phyloP scores from a whole-genome alignment of 176 grass and related monocot species.

The Elymus sibiricus region DNA sequence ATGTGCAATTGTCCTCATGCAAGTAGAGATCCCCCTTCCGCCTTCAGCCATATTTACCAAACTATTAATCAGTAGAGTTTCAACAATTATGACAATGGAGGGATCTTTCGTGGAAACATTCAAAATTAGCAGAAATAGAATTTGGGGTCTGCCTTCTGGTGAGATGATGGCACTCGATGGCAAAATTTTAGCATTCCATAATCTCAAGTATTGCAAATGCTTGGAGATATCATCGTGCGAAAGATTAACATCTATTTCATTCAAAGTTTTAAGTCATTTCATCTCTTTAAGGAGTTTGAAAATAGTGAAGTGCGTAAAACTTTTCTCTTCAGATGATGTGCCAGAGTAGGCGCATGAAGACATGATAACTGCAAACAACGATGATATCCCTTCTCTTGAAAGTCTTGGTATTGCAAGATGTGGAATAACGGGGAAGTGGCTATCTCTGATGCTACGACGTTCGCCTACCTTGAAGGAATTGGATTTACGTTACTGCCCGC shows the following conservation, averaged over 20 bases:
- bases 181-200: too few species aligned
- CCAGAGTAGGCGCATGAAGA: not conserved
- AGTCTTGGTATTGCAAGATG: rapidly evolving
- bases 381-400: not conserved
- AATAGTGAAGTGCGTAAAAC: not conserved
- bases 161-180: too few species aligned
- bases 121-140: too few species aligned
- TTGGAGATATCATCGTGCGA: not conserved
- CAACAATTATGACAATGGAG: too few species aligned
- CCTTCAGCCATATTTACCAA: too few species aligned
- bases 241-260: constrained; percentile 14
- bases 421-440: not conserved
- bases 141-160: too few species aligned
- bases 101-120: too few species aligned
- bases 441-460: not conserved
- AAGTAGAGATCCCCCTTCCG: too few species aligned
- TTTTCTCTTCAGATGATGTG: not conserved
- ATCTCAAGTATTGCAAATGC: too few species aligned
- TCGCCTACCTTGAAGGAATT: not conserved
- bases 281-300: constrained; percentile 12
- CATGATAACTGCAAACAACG: not conserved
- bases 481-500: not conserved
- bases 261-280: constrained; percentile 25
- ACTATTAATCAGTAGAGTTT: too few species aligned
- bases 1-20: too few species aligned